Base-by-base conservation (phyloP, 345 rosid genomes). In the Hibiscus trionum region DNA sequence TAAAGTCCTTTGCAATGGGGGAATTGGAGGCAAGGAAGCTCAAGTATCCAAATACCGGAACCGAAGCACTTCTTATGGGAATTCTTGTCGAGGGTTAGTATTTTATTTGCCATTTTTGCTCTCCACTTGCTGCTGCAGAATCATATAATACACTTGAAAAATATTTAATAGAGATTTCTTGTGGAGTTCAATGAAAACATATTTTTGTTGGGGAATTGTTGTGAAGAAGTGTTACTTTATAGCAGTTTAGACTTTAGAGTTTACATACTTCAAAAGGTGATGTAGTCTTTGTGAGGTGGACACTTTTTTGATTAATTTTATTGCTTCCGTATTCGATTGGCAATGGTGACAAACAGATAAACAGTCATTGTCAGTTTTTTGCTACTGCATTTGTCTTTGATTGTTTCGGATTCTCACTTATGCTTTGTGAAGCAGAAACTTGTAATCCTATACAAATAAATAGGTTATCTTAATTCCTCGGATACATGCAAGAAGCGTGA, bases 21-120 rank as follows among this genome's bases (percentile, higher is more conserved):
- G 89, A 88, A 77, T 70, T 91, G 86, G 96, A 94, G 70, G 91
- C 97, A 26, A 91, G 93, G 91, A 94, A 94, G 80, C 80, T 94
- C 71, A 90, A 91, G 85, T 90, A 94, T 85, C 91, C 93, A 1
- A 80, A 64, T 56, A 86, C 95, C 0, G 97, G 97, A n/a, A 90
- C 95, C 1, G 98, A 94, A 84, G 84, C 91, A 5, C 84, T 94
- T 80, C 85, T 94, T 19, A 83, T 87, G 93, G 98, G 98, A 71
- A 86, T 94, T 79, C 82, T 91, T 77, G 88, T 94, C 24, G 97
- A 91, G 85, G 97, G 98, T 91, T 74, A 76, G 89, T 77, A 6
- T 17, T n/a, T 62, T 62, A 14, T 29, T 49, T 67, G 16, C 42
- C 24, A 27, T 46, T 47, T 65, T 26, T 15, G 55, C 19, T 46